Evolutionary conservation across 2,329 filamentous ascomycete genomes (phyloP), one percentile per base, ranked within the genome.

Genomic region (Aspergillus unguis): DNA sequence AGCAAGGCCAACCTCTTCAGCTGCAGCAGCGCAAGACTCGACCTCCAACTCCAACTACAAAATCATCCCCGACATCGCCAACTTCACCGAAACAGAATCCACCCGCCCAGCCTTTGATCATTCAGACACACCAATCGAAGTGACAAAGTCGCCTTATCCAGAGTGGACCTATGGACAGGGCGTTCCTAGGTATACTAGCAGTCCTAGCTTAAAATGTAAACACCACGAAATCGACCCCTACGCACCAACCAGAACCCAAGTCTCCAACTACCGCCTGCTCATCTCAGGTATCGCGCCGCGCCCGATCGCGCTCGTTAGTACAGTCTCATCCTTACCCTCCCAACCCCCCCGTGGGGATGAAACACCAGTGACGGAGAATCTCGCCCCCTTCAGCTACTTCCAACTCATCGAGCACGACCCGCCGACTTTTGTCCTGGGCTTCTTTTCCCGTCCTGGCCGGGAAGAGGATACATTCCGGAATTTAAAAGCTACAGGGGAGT

Each of bases 341-440:
- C 17, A 17, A 17, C 17, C 17, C 17, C 17, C 17, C 17, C 17
- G 17, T 4, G 25, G 29, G 4, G 86, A 91, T 63, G 88, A 87
- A 25, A 71, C n/a, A 10, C 9, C 63, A 29, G 77, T 73, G 1
- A 17, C 17, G 27, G 83, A 82, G n/a, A 97, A 96, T 72, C 79
- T 96, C 2, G 90, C 92, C 0, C 92, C 91, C 0, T 96, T 94
- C 71, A 88, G 83, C 65, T 96, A 94, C 76, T 91, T 91, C 70
- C 86, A 90, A 68, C 72, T 96, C 57, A 79, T 96, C 59, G 85
- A 84, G 70, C 88, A 94, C 68, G 92, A 96, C 68, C 92, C 92
- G 3, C 92, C 92, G 0, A 77, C 95, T 37, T 95, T 96, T 70
- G 80, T 83, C 5, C 75, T 86, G 4, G 83, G 84, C 0, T 83